Conservation (phyloP, 208 protist species). For the Leishmania lainsoni region DNA sequence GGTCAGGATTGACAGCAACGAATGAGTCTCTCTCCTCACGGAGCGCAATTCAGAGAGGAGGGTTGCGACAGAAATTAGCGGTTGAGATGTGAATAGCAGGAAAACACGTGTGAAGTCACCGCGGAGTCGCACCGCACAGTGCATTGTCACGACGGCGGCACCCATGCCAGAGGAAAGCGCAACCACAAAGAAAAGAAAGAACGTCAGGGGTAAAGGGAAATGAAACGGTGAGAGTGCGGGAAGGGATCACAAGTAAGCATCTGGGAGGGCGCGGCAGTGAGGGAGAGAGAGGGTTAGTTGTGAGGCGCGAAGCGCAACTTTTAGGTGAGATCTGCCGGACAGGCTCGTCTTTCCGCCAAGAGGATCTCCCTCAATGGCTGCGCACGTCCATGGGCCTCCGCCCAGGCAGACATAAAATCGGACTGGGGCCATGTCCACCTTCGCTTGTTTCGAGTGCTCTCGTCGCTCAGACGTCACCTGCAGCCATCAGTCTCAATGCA, state of each 20-base stretch:
- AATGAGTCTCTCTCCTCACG: neutral
- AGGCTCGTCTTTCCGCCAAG: neutral
- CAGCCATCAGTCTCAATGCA: neutral
- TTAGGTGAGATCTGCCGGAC: neutral
- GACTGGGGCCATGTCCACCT: neutral
- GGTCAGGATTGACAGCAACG: neutral
- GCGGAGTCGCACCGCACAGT: neutral
- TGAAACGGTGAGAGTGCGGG: neutral
- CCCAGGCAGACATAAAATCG: neutral
- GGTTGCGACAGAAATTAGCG: neutral
- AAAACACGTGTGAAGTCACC: neutral
- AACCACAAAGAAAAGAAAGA: neutral
- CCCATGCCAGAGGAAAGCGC: neutral
- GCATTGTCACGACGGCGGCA: neutral
- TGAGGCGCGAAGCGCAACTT: no score
- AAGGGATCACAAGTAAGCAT: neutral
- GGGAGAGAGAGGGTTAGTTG: neutral
- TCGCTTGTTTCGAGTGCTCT: neutral
- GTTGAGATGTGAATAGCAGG: neutral
- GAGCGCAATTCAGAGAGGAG: neutral
- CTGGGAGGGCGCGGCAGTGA: neutral
- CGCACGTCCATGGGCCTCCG: neutral
- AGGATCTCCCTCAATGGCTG: neutral
- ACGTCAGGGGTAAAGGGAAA: neutral
- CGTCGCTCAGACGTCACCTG: neutral